Evolutionary conservation across 2,329 filamentous ascomycete species (phyloP), one percentile per base, ranked within the genome.

Genomic region (Macrophomina phaseolina): DNA sequence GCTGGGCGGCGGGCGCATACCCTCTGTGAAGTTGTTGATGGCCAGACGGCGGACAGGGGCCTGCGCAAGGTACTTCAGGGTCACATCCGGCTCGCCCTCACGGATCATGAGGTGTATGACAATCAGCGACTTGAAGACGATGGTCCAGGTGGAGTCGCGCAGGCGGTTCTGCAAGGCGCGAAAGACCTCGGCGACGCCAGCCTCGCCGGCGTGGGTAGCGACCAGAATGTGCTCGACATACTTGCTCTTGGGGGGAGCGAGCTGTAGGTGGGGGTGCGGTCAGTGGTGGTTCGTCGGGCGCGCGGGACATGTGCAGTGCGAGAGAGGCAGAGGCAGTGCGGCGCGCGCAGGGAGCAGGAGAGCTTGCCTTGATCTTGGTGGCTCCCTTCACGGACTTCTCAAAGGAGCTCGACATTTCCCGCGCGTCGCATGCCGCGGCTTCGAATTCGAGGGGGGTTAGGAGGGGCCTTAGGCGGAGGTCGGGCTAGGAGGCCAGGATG

Each of bases 301-400:
- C 45, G 28, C 46, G 51, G 58, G 60, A 51, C 46, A 45, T 52
- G 45, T 12, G 28, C 38, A 40, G 38, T 2, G 11, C 16, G 42
- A 45, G 42, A 14, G 42, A 9, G 42, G 53, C 62, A 32, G 45
- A 55, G 42, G 67, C 3, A 23, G 23, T 1, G 23, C 23, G 23
- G 23, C 23, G 23, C 23, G 23, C 51, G 63, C 45, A 65, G 45
- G 60, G 60, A 56, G 58, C 46, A 55, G 56, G 66, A 60, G 61
- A 55, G 58, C 65, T 68, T 74, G 94, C 93, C 89, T 97, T 98
- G 78, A 97, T 92, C 85, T 98, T 98, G 75, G 94, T 98, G 74
- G 92, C 94, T 82, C 94, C 95, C 85, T 98, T 98, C 77, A 99
- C 95, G 73, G 94, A 97, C 86, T 98, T 99, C 85, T 99, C 95